These are phyloP conservation scores for Fraxinus angustifolia DNA, from an alignment of 305 asterid genomes.

Conservation along the genomic window DNA sequence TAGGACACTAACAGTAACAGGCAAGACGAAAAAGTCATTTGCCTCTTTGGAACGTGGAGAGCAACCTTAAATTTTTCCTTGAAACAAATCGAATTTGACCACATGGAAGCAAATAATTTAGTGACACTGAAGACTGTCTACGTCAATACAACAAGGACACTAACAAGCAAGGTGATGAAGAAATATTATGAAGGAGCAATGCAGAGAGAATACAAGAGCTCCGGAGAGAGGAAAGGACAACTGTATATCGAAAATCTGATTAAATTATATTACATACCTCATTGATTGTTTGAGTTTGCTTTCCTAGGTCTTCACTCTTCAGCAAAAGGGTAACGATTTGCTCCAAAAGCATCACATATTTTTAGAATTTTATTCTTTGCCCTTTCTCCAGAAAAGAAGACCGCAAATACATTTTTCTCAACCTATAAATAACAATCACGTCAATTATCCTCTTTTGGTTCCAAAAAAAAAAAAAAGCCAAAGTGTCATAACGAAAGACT, in stretches of 20 bases:
- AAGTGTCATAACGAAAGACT: not conserved
- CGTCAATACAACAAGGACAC: not conserved
- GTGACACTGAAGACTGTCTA: not conserved
- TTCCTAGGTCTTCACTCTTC: slow-evolving; percentile 57
- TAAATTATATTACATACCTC: slow-evolving; percentile 50
- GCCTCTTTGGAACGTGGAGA: not conserved
- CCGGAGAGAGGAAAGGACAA: not conserved
- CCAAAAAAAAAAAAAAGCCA: not conserved
- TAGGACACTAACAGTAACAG: not conserved
- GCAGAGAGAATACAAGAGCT: not conserved
- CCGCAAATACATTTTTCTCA: slow-evolving; percentile 84
- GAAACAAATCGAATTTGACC: not conserved
- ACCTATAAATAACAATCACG: slow-evolving; percentile 49
- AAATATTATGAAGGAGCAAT: slow-evolving; percentile 3
- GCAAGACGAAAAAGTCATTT: not conserved
- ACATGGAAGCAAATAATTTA: not conserved
- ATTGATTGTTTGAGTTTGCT: slow-evolving; percentile 69
- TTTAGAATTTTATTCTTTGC: slow-evolving; percentile 82
- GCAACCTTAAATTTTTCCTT: not conserved
- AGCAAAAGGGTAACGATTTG: slow-evolving; percentile 74
- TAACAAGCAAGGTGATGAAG: slow-evolving; percentile 7
- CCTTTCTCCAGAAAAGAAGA: slow-evolving; percentile 97
- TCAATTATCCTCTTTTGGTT: not conserved
- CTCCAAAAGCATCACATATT: slow-evolving; percentile 99
- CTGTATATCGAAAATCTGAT: not conserved